Percentiles rank a stretch among this genome's conserved stretches.
phyloP scores from a whole-genome alignment of 192 early-diverging fungal genomes.

The Linnemannia zychae region DNA sequence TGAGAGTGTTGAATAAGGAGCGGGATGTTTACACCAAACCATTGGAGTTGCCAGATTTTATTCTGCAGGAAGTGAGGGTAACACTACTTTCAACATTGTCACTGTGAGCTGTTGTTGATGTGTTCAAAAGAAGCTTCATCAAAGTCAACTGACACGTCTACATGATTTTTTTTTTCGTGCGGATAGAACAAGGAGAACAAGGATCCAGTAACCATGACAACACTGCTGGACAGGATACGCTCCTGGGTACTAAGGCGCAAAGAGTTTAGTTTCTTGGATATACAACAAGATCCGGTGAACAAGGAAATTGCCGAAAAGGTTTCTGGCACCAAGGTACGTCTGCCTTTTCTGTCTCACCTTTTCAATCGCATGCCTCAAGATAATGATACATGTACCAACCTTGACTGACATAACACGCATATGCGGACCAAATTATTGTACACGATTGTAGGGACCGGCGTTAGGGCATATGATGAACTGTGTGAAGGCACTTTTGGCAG shows the following conservation, averaged over 20 bases:
- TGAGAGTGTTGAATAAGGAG: slow-evolving; percentile 37
- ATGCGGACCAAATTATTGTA: slow-evolving; percentile 19
- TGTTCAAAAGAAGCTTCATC: background rate
- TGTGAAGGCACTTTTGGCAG: background rate
- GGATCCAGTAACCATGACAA: background rate
- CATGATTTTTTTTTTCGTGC: background rate
- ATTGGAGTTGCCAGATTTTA: slow-evolving; percentile 16
- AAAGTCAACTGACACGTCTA: background rate
- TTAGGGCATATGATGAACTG: background rate
- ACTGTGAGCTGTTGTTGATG: background rate
- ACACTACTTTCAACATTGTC: background rate
- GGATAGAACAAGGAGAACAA: background rate
- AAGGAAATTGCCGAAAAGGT: slow-evolving; percentile 1
- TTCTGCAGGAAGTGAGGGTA: background rate
- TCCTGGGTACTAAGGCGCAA: background rate
- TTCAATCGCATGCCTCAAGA: background rate
- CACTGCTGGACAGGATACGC: slow-evolving; percentile 4
- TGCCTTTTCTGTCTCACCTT: background rate
- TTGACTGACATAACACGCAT: background rate
- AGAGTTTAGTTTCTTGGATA: slow-evolving; percentile 23
- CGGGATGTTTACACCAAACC: slow-evolving; percentile 27
- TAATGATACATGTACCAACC: background rate
- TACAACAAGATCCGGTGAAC: slow-evolving; percentile 16
- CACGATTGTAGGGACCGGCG: background rate
- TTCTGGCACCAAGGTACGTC: background rate